phyloP scores from a whole-genome alignment of 306 rosid genomes.

The Rubus parviflorus region DNA sequence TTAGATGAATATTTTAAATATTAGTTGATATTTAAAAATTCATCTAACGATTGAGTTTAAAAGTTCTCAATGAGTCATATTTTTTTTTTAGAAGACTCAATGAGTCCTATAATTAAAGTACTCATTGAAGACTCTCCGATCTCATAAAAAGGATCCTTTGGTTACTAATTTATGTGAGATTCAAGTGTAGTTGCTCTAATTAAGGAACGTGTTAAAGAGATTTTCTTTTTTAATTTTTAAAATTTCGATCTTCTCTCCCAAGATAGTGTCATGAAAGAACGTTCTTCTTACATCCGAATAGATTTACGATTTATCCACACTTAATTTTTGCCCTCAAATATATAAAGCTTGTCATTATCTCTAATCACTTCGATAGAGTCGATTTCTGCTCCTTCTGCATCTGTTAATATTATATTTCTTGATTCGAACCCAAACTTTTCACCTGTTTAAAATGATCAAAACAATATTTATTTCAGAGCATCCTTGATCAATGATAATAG shows the following conservation, averaged over 20 bases:
- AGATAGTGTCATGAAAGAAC: not conserved
- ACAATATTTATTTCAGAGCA: not conserved
- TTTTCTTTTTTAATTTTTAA: too few relatives aligned
- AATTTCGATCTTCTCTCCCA: not conserved
- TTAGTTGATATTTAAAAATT: too few relatives aligned
- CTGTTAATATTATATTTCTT: constrained; percentile 44
- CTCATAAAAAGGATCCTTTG: too few relatives aligned
- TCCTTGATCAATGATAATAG: not conserved
- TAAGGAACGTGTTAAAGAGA: too few relatives aligned
- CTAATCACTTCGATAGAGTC: constrained; percentile 75
- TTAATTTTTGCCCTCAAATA: constrained; percentile 37
- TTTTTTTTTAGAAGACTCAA: too few relatives aligned
- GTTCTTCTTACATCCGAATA: not conserved
- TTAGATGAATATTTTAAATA: too few relatives aligned
- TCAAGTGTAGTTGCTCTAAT: too few relatives aligned
- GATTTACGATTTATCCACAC: constrained; percentile 5
- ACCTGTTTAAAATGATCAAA: constrained; percentile 45
- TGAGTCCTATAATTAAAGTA: too few relatives aligned
- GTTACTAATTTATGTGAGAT: too few relatives aligned
- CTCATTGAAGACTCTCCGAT: too few relatives aligned
- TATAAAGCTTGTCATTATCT: constrained; percentile 78
- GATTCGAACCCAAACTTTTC: constrained; percentile 64
- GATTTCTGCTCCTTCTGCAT: constrained; percentile 80
- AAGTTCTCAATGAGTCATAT: too few relatives aligned
- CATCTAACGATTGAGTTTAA: too few relatives aligned